Evolutionary conservation across 495 filamentous ascomycete species (phyloP), one percentile per base, ranked within the genome.

Genomic region (Penicillium atrosanguineum): DNA sequence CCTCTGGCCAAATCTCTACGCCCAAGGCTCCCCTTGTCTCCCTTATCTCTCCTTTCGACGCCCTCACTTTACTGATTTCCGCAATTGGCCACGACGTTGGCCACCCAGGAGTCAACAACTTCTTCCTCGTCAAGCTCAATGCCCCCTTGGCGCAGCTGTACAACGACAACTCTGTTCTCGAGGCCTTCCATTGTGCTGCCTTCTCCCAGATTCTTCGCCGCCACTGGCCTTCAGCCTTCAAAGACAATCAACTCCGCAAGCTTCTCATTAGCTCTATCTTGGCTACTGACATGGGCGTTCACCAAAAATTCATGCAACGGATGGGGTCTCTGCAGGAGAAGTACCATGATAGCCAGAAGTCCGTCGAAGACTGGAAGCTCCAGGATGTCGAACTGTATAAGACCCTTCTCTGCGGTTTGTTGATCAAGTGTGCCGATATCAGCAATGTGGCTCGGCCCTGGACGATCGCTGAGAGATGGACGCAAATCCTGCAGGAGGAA

Each of bases 401-500:
- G 57, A 86, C 87, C 2, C 76, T 97, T 36, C 69, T 86, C 4
- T 97, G 94, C 68, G 89, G 90, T 21, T 71, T 98, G 43, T 72
- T 98, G 44, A 97, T 98, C 72, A 98, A 98, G 64, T 97, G 94
- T 67, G 94, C 94, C 25, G 94, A 98, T 67, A 97, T 98, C 67
- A 96, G 94, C 71, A 98, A 98, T 66, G 95, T 98, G 61, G 90
- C 92, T 29, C 86, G 92, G 50, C 85, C 84, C 52, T 91, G 92
- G 71, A 81, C 87, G 31, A 79, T 89, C 29, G 94, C 94, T 19
- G 76, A 86, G 19, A 78, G 85, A 62, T 98, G 94, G 94, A 94
- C 93, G 48, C 81, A 83, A 63, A 91, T 94, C 45, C 77, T 98
- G 31, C 91, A 93, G 50, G 89, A 96, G 50, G 94, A 98, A 64